Evolutionary conservation across 176 grass and related monocot genomes (phyloP).

Genomic region (Oropetium thomaeum): DNA sequence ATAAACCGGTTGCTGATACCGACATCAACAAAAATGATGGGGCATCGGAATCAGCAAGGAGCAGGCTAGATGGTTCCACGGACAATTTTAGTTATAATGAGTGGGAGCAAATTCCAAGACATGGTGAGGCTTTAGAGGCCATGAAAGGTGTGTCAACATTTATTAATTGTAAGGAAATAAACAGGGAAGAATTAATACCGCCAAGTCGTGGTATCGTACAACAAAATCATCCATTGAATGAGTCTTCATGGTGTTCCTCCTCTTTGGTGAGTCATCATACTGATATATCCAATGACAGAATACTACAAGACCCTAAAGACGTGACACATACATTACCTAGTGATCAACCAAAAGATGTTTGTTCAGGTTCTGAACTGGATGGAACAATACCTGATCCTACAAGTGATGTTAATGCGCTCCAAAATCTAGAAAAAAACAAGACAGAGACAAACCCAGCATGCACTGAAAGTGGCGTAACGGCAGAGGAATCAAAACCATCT

Average conservation of each 20-base stretch:
- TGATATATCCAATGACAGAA: constrained; percentile 20
- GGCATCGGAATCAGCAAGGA: constrained; percentile 29
- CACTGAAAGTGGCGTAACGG: constrained; percentile 12
- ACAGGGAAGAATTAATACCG: constrained; percentile 30
- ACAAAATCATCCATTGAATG: constrained; percentile 16
- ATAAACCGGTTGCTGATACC: constrained; percentile 38
- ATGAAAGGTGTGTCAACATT: constrained; percentile 30
- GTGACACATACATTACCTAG: neutral
- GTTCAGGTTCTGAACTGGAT: constrained; percentile 23
- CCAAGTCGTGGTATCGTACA: neutral
- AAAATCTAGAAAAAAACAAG: constrained; percentile 39
- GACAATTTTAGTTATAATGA: constrained; percentile 19
- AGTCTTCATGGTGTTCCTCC: constrained; percentile 27
- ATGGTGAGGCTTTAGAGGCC: constrained; percentile 25
- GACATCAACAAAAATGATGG: constrained; percentile 33
- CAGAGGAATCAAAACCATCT: constrained; percentile 32
- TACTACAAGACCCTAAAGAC: neutral
- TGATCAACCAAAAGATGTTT: constrained; percentile 23
- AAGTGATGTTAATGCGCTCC: constrained; percentile 19
- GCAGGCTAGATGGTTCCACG: constrained; percentile 22
- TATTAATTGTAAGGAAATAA: constrained; percentile 3
- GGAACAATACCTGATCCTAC: constrained; percentile 27
- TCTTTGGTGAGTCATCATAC: constrained; percentile 5
- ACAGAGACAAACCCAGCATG: constrained; percentile 5
- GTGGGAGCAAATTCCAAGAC: constrained; percentile 28